These are phyloP conservation scores for Naganishia friedmannii DNA, from an alignment of 768 basidiomycete genomes.

Conservation along the genomic window DNA sequence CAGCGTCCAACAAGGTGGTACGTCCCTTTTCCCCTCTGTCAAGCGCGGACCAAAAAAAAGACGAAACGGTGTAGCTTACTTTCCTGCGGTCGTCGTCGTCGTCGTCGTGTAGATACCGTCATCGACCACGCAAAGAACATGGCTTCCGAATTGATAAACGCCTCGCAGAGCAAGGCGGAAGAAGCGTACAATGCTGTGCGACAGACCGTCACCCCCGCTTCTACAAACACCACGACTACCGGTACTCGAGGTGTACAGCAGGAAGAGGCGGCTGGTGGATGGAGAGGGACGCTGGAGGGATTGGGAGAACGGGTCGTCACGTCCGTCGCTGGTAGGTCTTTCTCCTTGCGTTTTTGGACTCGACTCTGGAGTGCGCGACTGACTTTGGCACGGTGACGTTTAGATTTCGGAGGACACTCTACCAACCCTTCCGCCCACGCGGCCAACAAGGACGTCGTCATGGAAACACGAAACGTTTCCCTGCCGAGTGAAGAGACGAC, in stretches of 20 bases:
- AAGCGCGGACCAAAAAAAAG: too few species aligned
- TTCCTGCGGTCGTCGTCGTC: too few species aligned
- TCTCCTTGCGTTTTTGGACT: background rate
- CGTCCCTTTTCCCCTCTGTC: background rate
- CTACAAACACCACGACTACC: background rate
- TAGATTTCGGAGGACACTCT: conserved; percentile 22
- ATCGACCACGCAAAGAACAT: conserved; percentile 23
- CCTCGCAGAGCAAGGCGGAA: conserved; percentile 10
- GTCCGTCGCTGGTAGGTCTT: background rate
- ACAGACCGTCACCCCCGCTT: background rate
- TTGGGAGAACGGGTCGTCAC: conserved; percentile 8
- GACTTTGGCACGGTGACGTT: too few species aligned
- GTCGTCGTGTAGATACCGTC: background rate
- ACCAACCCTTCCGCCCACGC: conserved; percentile 4
- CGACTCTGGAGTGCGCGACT: background rate
- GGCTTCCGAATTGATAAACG: background rate
- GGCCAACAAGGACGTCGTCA: background rate
- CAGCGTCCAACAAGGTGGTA: background rate
- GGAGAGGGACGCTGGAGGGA: conserved; percentile 21
- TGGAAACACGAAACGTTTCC: too few species aligned
- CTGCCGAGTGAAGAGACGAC: conserved; percentile 41
- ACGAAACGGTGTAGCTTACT: too few species aligned
- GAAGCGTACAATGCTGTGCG: conserved; percentile 5
- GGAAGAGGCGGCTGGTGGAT: background rate
- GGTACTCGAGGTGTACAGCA: too few species aligned